Conservation (phyloP, 2,329 filamentous ascomycete species). For the Fusarium guadeloupense region DNA sequence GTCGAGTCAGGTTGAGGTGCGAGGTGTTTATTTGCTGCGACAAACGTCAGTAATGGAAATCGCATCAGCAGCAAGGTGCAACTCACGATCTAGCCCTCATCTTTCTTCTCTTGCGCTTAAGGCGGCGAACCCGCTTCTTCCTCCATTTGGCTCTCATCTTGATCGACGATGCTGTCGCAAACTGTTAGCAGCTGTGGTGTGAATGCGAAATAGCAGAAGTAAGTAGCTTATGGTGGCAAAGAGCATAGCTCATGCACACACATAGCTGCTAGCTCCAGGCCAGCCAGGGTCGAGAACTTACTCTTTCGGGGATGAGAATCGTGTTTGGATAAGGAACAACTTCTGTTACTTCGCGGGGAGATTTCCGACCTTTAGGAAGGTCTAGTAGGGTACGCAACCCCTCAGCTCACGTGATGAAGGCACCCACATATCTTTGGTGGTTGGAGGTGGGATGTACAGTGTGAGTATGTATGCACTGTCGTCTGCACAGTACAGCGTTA, state of each 20-base stretch:
- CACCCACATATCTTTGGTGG: background rate
- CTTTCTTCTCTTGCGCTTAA: conserved; percentile 99
- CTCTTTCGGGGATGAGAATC: conserved; percentile 58
- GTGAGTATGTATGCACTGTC: background rate
- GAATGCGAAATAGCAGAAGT: background rate
- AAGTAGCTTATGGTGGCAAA: conserved; percentile 16
- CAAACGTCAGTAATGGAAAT: conserved; percentile 47
- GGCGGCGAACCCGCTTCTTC: conserved; percentile 99
- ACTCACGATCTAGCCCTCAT: conserved; percentile 96
- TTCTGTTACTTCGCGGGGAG: conserved; percentile 40
- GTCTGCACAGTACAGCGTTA: background rate
- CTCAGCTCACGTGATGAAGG: conserved; percentile 46
- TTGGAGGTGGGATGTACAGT: conserved; percentile 1
- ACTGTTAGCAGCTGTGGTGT: conserved; percentile 34
- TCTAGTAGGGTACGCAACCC: conserved; percentile 52
- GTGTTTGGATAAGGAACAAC: conserved; percentile 55
- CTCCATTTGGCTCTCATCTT: conserved; percentile 98
- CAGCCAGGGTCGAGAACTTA: conserved; percentile 38
- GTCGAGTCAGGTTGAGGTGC: conserved; percentile 65
- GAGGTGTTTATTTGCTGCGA: conserved; percentile 73
- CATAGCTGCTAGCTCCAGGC: conserved; percentile 17
- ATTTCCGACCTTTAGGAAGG: conserved; percentile 41
- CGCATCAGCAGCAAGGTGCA: background rate
- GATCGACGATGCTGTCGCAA: conserved; percentile 52
- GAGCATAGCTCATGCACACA: conserved; percentile 19